A percentile compares a stretch with the other conserved stretches of the same genome.
phyloP scores from a whole-genome alignment of 306 rosid genomes.

The Acacia acuminata region DNA sequence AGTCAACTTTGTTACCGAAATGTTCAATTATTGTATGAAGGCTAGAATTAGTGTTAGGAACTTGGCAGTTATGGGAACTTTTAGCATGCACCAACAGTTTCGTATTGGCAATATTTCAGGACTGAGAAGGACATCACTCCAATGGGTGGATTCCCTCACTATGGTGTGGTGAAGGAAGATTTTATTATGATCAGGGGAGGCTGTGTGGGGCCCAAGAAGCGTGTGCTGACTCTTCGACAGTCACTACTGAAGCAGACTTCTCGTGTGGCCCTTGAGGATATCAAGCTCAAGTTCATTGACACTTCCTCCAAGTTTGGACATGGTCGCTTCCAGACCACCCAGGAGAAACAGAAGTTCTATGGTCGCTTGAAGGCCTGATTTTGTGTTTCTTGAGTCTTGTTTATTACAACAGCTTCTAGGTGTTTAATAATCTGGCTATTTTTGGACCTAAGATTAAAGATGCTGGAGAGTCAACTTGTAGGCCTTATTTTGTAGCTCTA shows the following conservation, averaged over 20 bases:
- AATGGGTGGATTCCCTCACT: slow-evolving; percentile 84
- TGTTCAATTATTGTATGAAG: background rate
- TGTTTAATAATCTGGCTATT: background rate
- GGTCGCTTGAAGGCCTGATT: slow-evolving; percentile 64
- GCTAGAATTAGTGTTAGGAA: background rate
- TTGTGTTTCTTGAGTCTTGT: background rate
- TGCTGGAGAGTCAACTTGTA: background rate
- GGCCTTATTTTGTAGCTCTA: background rate
- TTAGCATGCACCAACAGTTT: background rate
- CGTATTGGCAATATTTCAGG: slow-evolving; percentile 34
- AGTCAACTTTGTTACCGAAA: no score
- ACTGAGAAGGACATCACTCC: slow-evolving; percentile 84
- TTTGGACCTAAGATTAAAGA: background rate
- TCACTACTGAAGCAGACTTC: slow-evolving; percentile 75
- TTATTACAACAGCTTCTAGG: background rate
- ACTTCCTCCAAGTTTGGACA: slow-evolving; percentile 87
- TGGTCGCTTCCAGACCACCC: slow-evolving; percentile 75
- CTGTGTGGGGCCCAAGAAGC: slow-evolving; percentile 75
- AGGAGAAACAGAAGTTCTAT: slow-evolving; percentile 71
- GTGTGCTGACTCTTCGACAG: slow-evolving; percentile 74
- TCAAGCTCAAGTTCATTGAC: slow-evolving; percentile 73
- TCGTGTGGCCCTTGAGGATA: slow-evolving; percentile 67
- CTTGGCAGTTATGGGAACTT: background rate
- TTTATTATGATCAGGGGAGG: slow-evolving; percentile 67
- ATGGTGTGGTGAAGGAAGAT: slow-evolving; percentile 68